Base-by-base conservation (phyloP, 495 filamentous ascomycete genomes). In the Venustampulla echinocandica region DNA sequence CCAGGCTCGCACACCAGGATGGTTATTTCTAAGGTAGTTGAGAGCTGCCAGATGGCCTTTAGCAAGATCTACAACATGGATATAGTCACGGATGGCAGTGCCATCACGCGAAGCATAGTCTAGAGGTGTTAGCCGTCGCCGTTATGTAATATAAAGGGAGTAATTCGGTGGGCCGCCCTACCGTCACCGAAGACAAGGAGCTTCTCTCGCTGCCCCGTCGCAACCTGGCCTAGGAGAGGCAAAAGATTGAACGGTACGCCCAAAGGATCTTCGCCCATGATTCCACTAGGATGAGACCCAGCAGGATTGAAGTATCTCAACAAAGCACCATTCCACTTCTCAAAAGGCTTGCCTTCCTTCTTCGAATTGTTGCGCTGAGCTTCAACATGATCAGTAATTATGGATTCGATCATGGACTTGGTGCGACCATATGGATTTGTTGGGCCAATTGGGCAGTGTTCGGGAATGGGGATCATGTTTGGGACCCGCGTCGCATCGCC, bases 391-490 rank as follows among this genome's bases (percentile, higher is more conserved):
- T 98, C 93, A 42, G 82, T 86, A 64, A 97, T 97, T 64, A 93
- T 79, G 55, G 61, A 75, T 72, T 98, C 92, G 47, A 95, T 86
- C 53, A 80, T 84, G 63, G 83, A 76, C 74, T 98, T 98, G 43
- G 92, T 97, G 63, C 84, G 84, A 25, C 92, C 92, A 67, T 98
- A 98, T 10, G 92, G 87, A 75, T 97, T 98, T 42, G 90, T 98
- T 17, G 92, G 88, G 34, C 86, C 89, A 53, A 95, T 84, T 34
- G 92, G 92, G 75, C 92, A 98, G 60, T 85, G 69, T 70, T 98
- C 92, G 25, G 93, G 92, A 61, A 98, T 98, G 54, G 92, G 92
- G 56, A 98, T 97, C 93, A 98, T 97, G 71, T 93, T 83, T 55
- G 83, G 80, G 67, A 95, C 84, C 64, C 87, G 87, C 39, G 93